These are phyloP conservation scores for Cavenderia fasciculata DNA, from an alignment of 78 protist species.

Conservation along the genomic window DNA sequence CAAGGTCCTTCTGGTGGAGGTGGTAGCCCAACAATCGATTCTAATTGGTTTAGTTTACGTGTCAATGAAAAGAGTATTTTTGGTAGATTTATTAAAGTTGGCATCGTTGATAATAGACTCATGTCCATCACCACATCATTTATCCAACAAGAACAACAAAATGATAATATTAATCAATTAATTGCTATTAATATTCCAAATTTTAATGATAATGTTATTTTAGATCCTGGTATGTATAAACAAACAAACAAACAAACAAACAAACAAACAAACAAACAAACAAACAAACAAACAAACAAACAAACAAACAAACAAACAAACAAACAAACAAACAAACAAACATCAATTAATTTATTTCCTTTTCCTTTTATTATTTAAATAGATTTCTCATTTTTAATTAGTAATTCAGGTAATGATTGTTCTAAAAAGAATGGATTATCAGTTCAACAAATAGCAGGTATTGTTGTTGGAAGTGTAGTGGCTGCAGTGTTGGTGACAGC, in stretches of 20 bases:
- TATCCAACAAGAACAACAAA: background rate
- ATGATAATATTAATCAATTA: too few species aligned
- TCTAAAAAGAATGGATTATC: background rate
- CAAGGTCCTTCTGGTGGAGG: background rate
- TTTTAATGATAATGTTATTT: background rate
- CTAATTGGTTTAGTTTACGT: background rate
- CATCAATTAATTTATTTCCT: background rate
- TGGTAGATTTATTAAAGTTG: conserved; percentile 28
- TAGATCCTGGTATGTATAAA: too few species aligned
- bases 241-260: too few species aligned
- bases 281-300: too few species aligned
- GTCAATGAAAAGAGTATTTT: background rate
- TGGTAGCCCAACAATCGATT: background rate
- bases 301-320: too few species aligned
- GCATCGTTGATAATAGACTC: conserved; percentile 5
- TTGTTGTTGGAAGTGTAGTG: conserved; percentile 10
- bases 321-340: background rate
- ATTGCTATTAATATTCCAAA: conserved; percentile 19
- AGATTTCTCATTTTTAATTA: background rate
- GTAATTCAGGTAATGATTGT: background rate
- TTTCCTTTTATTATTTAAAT: background rate
- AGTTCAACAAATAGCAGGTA: background rate
- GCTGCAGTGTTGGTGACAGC: background rate
- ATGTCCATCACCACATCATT: background rate
- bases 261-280: too few species aligned